Base-by-base conservation (phyloP, 2,329 filamentous ascomycete species). In the Fusarium sororula region DNA sequence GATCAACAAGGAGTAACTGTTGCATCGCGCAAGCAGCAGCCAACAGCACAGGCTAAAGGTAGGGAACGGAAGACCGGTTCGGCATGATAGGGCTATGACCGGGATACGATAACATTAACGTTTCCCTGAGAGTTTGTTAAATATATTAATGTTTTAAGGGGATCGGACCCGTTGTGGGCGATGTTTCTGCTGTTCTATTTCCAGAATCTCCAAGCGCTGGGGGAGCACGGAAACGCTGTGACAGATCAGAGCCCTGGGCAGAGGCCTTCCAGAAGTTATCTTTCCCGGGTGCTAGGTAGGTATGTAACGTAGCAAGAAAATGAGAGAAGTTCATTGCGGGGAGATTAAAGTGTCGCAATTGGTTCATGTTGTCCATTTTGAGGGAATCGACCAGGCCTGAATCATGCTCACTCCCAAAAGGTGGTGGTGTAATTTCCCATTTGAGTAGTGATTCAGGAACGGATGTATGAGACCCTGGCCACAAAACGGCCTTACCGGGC, bases 1-100 rank as follows among this genome's bases (percentile, higher is more conserved):
- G 78, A 89, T 91, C 78, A 91, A 90, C 81, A 90, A 89, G 81
- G 84, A 87, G 54, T 87, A 84, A 64, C 45, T 51, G 64, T 54
- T n/a, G 38, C 45, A 68, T 57, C 30, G 42, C 37, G 42, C 50
- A 42, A 66, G 20, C 18, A 51, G 7, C 32, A 45, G 42, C 39
- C 60, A 47, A 50, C 55, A 65, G 26, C 15, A 42, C 55, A 60
- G 41, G 50, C 18, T 37, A 22, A 22, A 53, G 66, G 61, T 56
- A 73, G 62, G 66, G 65, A 47, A 54, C n/a, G 15, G 45, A 47
- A 47, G 47, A 50, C 58, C 35, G 42, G 60, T 58, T 70, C 50
- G 35, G 58, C 38, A 73, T 61, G 73, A 59, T 66, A 75, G 68
- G 74, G 74, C 58, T 74, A 64, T 37, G 47, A 54, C 66, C 45